Evolutionary conservation across 306 rosid genomes (phyloP), one percentile per base, ranked within the genome.

Genomic region (Quercus parvula): DNA sequence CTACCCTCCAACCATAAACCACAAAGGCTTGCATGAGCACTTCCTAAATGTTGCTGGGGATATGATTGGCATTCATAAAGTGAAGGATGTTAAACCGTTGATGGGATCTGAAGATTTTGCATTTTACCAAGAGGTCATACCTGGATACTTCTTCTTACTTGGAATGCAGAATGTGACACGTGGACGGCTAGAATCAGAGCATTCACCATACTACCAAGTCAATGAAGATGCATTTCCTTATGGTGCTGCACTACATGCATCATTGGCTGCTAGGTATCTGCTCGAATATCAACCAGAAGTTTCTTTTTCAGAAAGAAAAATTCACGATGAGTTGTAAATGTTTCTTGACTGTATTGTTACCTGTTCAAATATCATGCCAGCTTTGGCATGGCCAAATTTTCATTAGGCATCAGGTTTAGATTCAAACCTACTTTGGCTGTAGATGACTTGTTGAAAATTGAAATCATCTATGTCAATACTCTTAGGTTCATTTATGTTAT

Each of bases 231-330:
- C 77, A 59, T 83, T 92, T 56, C 89, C 94, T 69, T 90, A 86
- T 57, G 97, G 97, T 3, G 97, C 97, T 79, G 95, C 98, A 28
- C 92, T 94, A 83, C 97, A 92, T 75, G 99, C 99, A 70, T 88
- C 95, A 49, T 75, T 94, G 62, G 97, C 97, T 59, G 62, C 83
- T 46, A 88, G 76, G 56, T 92, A 86, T 81, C 92, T 94, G 80
- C 84, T 75, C 22, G 81, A 84, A 30, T 54, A 81, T 81, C 89
- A 81, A 46, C 78, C 77, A 59, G 79, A 81, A 31, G 73, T 38
- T 57, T 19, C 84, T 35, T 57, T 15, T 44, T 81, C 66, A 1
- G 84, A 72, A 52, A 85, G 63, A 75, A 77, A 81, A 52, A 18
- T 8, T 68, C 85, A 70, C 14, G 98, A 94, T 71, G 92, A 92